These are phyloP conservation scores for Colletotrichum musicola DNA, from an alignment of 2,329 filamentous ascomycete genomes.

Conservation along the genomic window DNA sequence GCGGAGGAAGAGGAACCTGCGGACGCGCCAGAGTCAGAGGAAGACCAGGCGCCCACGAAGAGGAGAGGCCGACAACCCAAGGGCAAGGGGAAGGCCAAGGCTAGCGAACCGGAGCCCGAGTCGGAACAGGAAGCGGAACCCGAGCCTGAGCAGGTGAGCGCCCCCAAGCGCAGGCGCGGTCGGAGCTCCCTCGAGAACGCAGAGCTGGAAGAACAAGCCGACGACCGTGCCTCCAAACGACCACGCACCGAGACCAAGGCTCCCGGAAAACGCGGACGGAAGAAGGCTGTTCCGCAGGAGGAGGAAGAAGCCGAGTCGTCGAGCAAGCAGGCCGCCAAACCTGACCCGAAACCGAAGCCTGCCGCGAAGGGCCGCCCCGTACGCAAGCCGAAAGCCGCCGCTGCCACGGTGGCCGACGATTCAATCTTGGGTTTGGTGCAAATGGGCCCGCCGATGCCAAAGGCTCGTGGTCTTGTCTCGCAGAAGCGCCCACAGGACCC, in stretches of 20 bases:
- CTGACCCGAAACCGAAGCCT: conserved; percentile 44
- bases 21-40: conserved; percentile 45
- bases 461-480: conserved; percentile 66
- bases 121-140: conserved; percentile 30
- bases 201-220: conserved; percentile 33
- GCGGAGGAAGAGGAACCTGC: conserved; percentile 21
- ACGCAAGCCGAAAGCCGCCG: conserved; percentile 54
- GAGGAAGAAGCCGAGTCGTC: conserved; percentile 39
- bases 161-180: conserved; percentile 38
- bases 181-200: conserved; percentile 28
- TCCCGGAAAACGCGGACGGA: conserved; percentile 41
- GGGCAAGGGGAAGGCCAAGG: conserved; percentile 39
- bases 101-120: conserved; percentile 3
- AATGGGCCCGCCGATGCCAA: conserved; percentile 68
- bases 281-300: conserved; percentile 40
- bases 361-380: conserved; percentile 44
- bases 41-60: conserved; percentile 34
- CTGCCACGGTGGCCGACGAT: conserved; percentile 57
- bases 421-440: conserved; percentile 61
- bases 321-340: conserved; percentile 36
- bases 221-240: conserved; percentile 39
- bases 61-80: conserved; percentile 38
- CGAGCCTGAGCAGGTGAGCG: conserved; percentile 33
- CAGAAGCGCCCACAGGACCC: conserved; percentile 61
- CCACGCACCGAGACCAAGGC: conserved; percentile 39